phyloP scores from a whole-genome alignment of 148 eudicot species.

The Silene latifolia region DNA sequence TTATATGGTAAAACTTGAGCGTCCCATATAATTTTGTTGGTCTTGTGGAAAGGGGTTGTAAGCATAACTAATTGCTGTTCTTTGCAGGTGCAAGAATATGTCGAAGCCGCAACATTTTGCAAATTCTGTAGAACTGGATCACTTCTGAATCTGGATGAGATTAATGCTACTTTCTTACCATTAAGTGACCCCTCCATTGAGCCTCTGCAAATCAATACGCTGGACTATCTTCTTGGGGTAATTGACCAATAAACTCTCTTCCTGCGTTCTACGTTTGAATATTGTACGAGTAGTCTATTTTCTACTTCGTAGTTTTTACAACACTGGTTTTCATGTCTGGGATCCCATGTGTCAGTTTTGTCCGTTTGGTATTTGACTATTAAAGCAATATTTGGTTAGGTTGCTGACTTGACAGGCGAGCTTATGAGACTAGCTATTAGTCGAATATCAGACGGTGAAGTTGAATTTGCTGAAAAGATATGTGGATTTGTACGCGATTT shows the following conservation, averaged over 20 bases:
- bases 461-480: constrained; percentile 77
- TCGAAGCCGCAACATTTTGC: constrained; percentile 94
- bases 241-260: constrained; percentile 15
- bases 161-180: constrained; percentile 61
- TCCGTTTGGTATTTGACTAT: neutral
- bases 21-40: no score
- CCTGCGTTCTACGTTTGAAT: neutral
- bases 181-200: constrained; percentile 68
- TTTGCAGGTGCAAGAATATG: constrained; percentile 87
- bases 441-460: constrained; percentile 94
- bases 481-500: constrained; percentile 87
- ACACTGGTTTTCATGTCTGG: neutral
- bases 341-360: neutral
- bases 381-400: constrained; percentile 38
- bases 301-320: neutral
- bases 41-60: neutral
- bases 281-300: no score
- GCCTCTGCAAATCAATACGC: constrained; percentile 83
- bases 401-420: constrained; percentile 98
- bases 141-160: constrained; percentile 78
- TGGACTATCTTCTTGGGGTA: constrained; percentile 97
- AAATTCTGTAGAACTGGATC: constrained; percentile 79
- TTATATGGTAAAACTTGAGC: neutral
- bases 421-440: constrained; percentile 96
- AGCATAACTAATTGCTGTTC: neutral